Conservation (phyloP, 2,329 filamentous ascomycete species). For the Phialophora chinensis region DNA sequence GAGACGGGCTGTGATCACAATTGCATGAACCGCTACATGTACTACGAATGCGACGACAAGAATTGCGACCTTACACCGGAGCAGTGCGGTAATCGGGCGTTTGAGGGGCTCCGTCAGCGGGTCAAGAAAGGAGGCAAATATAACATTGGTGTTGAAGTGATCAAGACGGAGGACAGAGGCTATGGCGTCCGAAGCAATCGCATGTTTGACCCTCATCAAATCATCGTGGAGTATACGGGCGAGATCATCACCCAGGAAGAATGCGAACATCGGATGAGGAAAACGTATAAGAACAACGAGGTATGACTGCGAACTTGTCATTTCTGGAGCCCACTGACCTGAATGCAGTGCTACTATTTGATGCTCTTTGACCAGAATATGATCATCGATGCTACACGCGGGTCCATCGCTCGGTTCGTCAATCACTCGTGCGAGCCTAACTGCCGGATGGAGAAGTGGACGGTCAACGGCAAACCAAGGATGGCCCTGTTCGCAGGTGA, state of each 20-base stretch:
- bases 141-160: constrained; percentile 90
- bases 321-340: constrained; percentile 35
- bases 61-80: constrained; percentile 83
- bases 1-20: constrained; percentile 84
- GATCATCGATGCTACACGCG: constrained; percentile 89
- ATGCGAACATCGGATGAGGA: constrained; percentile 90
- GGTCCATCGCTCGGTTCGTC: constrained; percentile 95
- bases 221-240: constrained; percentile 97
- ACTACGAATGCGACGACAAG: constrained; percentile 90
- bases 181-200: constrained; percentile 91
- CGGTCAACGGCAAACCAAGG: constrained; percentile 86
- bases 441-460: constrained; percentile 98
- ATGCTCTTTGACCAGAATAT: constrained; percentile 99
- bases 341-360: constrained; percentile 83
- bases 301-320: constrained; percentile 57
- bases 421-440: constrained; percentile 98
- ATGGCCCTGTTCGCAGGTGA: constrained; percentile 97
- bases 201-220: constrained; percentile 84
- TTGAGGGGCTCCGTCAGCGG: constrained; percentile 77
- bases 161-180: constrained; percentile 86
- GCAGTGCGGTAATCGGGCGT: constrained; percentile 83
- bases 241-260: constrained; percentile 97
- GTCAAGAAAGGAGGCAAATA: constrained; percentile 81
- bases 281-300: constrained; percentile 90
- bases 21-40: constrained; percentile 95